Conservation (phyloP, 2,329 filamentous ascomycete species). For the Fusarium tricinctum region DNA sequence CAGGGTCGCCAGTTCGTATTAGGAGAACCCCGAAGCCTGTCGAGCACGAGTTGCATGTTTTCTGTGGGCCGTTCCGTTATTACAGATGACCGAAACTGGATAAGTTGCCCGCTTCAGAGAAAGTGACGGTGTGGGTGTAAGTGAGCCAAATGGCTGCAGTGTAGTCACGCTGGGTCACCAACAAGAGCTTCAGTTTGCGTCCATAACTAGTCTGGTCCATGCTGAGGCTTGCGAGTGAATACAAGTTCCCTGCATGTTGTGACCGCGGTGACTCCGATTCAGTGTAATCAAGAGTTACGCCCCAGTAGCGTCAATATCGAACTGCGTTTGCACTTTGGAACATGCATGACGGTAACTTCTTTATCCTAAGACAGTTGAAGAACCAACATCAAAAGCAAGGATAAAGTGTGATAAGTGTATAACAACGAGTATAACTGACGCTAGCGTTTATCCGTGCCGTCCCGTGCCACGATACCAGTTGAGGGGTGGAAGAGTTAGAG, state of each 20-base stretch:
- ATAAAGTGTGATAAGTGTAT: constrained; percentile 18
- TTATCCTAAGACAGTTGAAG: constrained; percentile 2
- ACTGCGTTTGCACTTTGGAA: constrained; percentile 9
- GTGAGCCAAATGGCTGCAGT: constrained; percentile 37
- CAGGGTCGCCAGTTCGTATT: constrained; percentile 4
- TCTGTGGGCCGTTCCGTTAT: constrained; percentile 25
- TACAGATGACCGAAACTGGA: constrained; percentile 19
- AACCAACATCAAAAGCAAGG: constrained; percentile 33
- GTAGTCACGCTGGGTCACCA: constrained; percentile 40
- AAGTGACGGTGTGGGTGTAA: constrained; percentile 43
- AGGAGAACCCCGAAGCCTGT: constrained; percentile 24
- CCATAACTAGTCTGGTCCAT: constrained; percentile 25
- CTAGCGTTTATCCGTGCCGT: constrained; percentile 30
- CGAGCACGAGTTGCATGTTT: constrained; percentile 12
- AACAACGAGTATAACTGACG: constrained; percentile 5
- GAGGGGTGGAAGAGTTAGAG: constrained; percentile 16
- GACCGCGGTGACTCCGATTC: constrained; percentile 23
- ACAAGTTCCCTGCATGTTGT: constrained; percentile 36
- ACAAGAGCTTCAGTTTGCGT: constrained; percentile 39
- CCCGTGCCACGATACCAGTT: constrained; percentile 24
- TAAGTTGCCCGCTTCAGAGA: constrained; percentile 24
- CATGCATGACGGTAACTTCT: constrained; percentile 27
- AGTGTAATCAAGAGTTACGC: constrained; percentile 16
- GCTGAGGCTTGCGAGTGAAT: constrained; percentile 10
- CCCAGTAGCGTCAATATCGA: constrained; percentile 27